A percentile compares a stretch with the other conserved stretches of the same genome.
These are phyloP conservation scores for Kwoniella bestiolae DNA, from an alignment of 768 basidiomycete genomes.

Conservation along the genomic window DNA sequence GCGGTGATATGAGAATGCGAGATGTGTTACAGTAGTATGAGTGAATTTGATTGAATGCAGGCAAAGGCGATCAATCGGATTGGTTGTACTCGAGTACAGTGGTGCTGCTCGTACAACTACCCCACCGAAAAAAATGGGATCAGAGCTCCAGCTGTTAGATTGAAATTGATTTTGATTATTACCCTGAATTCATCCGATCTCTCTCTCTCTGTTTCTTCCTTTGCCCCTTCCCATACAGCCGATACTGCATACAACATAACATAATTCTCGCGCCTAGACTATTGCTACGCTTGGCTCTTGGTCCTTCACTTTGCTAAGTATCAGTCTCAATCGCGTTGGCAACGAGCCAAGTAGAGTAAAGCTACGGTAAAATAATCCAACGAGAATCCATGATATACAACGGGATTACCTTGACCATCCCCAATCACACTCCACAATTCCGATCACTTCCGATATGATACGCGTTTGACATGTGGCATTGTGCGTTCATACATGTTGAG, in stretches of 20 bases:
- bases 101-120: not conserved
- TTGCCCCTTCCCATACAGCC: not conserved
- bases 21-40: too few relatives aligned
- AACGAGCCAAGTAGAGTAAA: not conserved
- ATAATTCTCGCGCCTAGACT: not conserved
- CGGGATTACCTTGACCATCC: not conserved
- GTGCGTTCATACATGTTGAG: too few relatives aligned
- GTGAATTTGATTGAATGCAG: not conserved
- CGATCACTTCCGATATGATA: too few relatives aligned
- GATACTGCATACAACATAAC: not conserved
- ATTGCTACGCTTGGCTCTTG: not conserved
- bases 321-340: too few relatives aligned
- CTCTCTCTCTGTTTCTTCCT: not conserved
- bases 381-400: not conserved
- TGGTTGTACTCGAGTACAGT: not conserved
- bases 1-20: not conserved
- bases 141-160: not conserved
- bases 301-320: not conserved
- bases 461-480: not conserved
- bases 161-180: not conserved
- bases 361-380: not conserved
- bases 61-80: conserved; percentile 1
- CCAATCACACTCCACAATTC: not conserved
- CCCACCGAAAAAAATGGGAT: conserved; percentile 7
- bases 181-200: not conserved